Conservation (phyloP, 2,329 filamentous ascomycete genomes). For the Venturia effusa region DNA sequence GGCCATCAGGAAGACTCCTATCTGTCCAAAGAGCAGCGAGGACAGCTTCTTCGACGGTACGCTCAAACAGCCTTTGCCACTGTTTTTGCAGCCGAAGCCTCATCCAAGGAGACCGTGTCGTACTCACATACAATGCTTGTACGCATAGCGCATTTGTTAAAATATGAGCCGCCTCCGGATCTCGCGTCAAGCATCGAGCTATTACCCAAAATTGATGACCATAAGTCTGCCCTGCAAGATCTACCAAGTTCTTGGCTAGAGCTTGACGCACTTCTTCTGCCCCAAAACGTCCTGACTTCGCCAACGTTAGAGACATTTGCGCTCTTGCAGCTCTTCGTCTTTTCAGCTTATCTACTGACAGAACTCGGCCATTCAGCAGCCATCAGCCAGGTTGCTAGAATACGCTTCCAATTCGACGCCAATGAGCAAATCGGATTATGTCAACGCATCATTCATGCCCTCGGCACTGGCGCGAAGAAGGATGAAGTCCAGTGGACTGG, state of each 20-base stretch:
- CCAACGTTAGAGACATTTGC: conserved; percentile 45
- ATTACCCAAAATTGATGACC: conserved; percentile 31
- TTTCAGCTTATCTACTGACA: conserved; percentile 34
- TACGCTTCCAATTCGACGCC: conserved; percentile 52
- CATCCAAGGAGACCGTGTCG: conserved; percentile 46
- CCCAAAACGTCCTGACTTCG: conserved; percentile 54
- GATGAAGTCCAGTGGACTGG: conserved; percentile 55
- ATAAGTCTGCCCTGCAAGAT: conserved; percentile 23
- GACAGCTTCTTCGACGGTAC: conserved; percentile 52
- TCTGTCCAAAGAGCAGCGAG: conserved; percentile 49
- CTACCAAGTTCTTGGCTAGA: conserved; percentile 25
- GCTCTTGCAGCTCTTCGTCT: conserved; percentile 52
- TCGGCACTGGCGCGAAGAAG: conserved; percentile 42
- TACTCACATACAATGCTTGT: conserved; percentile 50
- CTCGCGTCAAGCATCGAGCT: conserved; percentile 30
- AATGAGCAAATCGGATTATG: conserved; percentile 54
- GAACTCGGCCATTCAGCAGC: conserved; percentile 31
- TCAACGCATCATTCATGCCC: conserved; percentile 45
- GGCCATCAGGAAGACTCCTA: conserved; percentile 43
- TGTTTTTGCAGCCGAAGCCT: conserved; percentile 55
- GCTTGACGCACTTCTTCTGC: conserved; percentile 40
- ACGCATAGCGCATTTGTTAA: conserved; percentile 49
- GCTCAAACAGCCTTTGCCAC: conserved; percentile 56
- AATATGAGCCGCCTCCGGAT: conserved; percentile 45
- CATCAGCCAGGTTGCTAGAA: conserved; percentile 38